Evolutionary conservation across 2,329 filamentous ascomycete genomes (phyloP).

Genomic region (Zasmidium cellare): DNA sequence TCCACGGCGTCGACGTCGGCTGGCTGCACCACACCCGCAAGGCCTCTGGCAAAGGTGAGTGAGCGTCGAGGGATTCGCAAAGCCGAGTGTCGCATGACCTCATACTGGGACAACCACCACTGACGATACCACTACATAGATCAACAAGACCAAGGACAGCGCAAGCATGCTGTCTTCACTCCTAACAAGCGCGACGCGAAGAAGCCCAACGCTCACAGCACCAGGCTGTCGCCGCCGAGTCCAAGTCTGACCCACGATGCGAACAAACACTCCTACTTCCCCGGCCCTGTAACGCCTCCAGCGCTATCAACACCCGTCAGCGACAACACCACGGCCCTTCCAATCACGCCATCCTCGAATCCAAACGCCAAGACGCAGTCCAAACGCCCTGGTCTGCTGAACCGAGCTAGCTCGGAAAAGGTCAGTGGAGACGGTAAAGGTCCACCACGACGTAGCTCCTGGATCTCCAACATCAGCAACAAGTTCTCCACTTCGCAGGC

Average conservation of each 20-base stretch:
- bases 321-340: constrained; percentile 22
- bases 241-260: constrained; percentile 8
- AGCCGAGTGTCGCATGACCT: constrained; percentile 5
- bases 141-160: constrained; percentile 6
- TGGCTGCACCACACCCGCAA: constrained; percentile 22
- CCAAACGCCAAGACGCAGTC: constrained; percentile 12
- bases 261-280: constrained; percentile 17
- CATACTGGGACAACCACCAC: background rate
- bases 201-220: background rate
- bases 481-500: constrained; percentile 67
- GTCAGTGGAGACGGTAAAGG: constrained; percentile 22
- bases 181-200: background rate
- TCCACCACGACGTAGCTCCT: constrained; percentile 66
- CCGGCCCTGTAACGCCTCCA: constrained; percentile 24
- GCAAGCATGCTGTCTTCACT: background rate
- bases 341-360: constrained; percentile 18
- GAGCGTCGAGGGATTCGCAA: background rate
- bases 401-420: constrained; percentile 42
- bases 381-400: constrained; percentile 44
- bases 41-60: constrained; percentile 18
- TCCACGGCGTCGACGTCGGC: constrained; percentile 26
- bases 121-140: constrained; percentile 2
- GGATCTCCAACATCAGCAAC: constrained; percentile 90
- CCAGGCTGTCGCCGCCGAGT: constrained; percentile 5
- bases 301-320: constrained; percentile 20